Evolutionary conservation across 75 land plant genomes (phyloP).

Genomic region (Sequoia sempervirens): DNA sequence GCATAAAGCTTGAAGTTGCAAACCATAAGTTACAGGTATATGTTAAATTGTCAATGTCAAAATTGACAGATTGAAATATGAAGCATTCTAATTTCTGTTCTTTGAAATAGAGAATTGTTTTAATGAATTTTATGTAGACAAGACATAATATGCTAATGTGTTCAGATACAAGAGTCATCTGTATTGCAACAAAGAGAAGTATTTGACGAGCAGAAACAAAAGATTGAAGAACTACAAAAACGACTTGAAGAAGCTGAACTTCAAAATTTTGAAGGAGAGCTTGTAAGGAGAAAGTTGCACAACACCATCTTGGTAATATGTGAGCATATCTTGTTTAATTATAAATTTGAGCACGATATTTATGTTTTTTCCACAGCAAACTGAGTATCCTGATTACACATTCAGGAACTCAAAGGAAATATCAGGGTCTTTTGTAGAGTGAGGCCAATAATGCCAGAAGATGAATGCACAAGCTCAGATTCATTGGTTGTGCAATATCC

Average conservation of each 20-base stretch:
- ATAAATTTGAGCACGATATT: neutral
- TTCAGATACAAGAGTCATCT: slow-evolving; percentile 21
- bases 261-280: slow-evolving; percentile 39
- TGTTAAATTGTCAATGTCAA: neutral
- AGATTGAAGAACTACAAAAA: slow-evolving; percentile 22
- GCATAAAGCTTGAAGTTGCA: slow-evolving; percentile 32
- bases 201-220: slow-evolving; percentile 15
- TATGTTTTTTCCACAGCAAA: neutral
- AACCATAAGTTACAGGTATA: slow-evolving; percentile 41
- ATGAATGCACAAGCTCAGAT: slow-evolving; percentile 13
- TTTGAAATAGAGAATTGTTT: slow-evolving; percentile 2
- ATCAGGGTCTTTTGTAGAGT: slow-evolving; percentile 36
- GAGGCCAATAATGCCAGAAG: slow-evolving; percentile 25
- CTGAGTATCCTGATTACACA: neutral
- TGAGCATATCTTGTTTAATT: neutral
- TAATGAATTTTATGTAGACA: neutral
- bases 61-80: neutral
- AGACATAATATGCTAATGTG: neutral
- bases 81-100: neutral
- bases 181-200: slow-evolving; percentile 10
- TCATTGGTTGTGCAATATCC: slow-evolving; percentile 25
- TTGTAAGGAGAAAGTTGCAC: slow-evolving; percentile 42
- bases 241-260: slow-evolving; percentile 39
- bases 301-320: slow-evolving; percentile 44
- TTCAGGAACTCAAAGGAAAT: slow-evolving; percentile 35